phyloP scores from a whole-genome alignment of 2,329 filamentous ascomycete species.

The Emergomyces pasteurianus region DNA sequence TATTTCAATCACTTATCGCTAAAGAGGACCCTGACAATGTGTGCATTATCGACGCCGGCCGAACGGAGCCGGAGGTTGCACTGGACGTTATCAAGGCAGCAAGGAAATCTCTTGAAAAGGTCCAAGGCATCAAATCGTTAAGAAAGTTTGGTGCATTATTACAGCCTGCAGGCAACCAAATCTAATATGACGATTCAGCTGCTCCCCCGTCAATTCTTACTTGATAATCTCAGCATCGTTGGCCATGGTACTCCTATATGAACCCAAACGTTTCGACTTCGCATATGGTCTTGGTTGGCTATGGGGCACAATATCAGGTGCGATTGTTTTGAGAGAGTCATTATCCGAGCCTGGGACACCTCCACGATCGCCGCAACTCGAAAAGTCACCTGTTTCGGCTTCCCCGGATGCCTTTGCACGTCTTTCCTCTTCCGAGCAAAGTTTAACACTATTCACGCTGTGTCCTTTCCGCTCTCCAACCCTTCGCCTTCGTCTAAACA shows the following conservation, averaged over 20 bases:
- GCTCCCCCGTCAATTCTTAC: conserved; percentile 12
- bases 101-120: conserved; percentile 18
- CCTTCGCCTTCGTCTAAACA: conserved; percentile 46
- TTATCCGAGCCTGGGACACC: not conserved
- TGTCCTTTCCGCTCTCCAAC: conserved; percentile 9
- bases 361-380: not conserved
- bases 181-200: not conserved
- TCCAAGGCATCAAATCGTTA: conserved; percentile 25
- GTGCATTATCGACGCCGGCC: conserved; percentile 43
- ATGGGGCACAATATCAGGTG: not conserved
- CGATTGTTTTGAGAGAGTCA: not conserved
- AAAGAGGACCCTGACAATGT: conserved; percentile 41
- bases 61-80: conserved; percentile 40
- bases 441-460: not conserved
- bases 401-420: not conserved
- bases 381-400: not conserved
- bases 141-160: conserved; percentile 22
- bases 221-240: conserved; percentile 36
- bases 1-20: conserved; percentile 51
- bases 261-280: not conserved
- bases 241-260: conserved; percentile 22
- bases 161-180: conserved; percentile 5
- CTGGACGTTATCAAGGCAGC: conserved; percentile 24
- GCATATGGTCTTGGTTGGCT: not conserved
- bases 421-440: not conserved